phyloP scores from a whole-genome alignment of 108 stramenopile species.

The Skeletonema potamos region DNA sequence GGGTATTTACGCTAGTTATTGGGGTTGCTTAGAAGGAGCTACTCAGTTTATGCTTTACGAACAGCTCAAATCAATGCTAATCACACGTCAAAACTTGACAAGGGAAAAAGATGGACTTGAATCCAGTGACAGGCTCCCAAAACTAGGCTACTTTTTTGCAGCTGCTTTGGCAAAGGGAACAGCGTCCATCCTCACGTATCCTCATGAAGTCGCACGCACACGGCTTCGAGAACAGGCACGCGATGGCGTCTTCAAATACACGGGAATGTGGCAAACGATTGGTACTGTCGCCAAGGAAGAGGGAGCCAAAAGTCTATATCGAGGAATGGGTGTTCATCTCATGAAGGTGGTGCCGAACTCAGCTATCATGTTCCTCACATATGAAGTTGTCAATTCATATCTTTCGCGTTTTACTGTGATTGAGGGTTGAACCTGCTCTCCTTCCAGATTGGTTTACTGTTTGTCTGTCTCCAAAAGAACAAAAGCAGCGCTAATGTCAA shows the following conservation, averaged over 20 bases:
- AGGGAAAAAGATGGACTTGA: constrained; percentile 55
- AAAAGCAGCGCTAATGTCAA: background rate
- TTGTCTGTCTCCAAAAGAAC: background rate
- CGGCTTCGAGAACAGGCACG: constrained; percentile 88
- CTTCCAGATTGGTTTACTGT: background rate
- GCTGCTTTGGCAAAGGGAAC: constrained; percentile 85
- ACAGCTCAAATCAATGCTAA: constrained; percentile 73
- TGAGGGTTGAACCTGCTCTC: constrained; percentile 12
- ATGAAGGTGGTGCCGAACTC: constrained; percentile 93
- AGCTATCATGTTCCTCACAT: constrained; percentile 91
- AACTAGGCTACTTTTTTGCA: constrained; percentile 65
- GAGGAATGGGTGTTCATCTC: constrained; percentile 92
- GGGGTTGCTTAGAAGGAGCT: constrained; percentile 92
- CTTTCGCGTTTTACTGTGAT: constrained; percentile 62
- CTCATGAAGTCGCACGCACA: constrained; percentile 95
- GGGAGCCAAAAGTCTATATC: constrained; percentile 78
- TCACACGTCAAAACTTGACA: constrained; percentile 53
- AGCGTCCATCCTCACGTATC: constrained; percentile 86
- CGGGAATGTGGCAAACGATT: constrained; percentile 92
- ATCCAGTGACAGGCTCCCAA: constrained; percentile 67
- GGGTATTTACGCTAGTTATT: constrained; percentile 91
- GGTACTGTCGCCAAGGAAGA: constrained; percentile 87
- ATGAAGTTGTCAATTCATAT: constrained; percentile 76
- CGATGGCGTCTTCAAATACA: constrained; percentile 90
- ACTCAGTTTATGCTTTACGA: constrained; percentile 92